Base-by-base conservation (phyloP, 2,329 filamentous ascomycete genomes). In the Akanthomyces uredinophilus region DNA sequence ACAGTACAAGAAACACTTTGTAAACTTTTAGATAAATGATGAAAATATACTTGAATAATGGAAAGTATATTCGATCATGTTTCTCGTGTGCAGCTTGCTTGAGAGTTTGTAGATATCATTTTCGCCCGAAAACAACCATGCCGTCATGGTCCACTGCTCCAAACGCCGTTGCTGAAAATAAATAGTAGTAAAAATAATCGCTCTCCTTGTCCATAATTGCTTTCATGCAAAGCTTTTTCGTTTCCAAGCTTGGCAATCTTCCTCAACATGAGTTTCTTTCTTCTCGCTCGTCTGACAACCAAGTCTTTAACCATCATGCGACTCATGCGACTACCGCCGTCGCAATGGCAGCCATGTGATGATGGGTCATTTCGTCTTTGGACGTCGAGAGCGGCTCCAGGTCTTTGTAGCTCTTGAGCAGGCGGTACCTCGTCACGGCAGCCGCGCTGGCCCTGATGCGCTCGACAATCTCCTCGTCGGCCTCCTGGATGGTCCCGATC, bases 391-490 rank as follows among this genome's bases (percentile, higher is more conserved):
- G 54, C 3, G 51, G 57, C 20, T 60, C 57, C 24, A 63, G 20
- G 22, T 63, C 62, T 29, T 50, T 56, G 20, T 60, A 60, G 8
- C 20, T 35, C 24, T 56, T 44, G 3, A 51, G 10, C 16, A 63
- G 50, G 35, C 24, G 44, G 1, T 63, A 16, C n/a, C 43, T 50
- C 54, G 44, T 49, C 13, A 52, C 37, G 18, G 50, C n/a, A 4
- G 56, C 39, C 20, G 35, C 32, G 4, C 32, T 29, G 24, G 35
- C 66, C 29, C 65, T 63, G 37, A 76, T 64, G 11, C 68, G 58
- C 4, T 59, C 53, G 10, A 64, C 60, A 27, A 74, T 32, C 39
- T 68, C 66, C 4, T 54, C 67, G 58, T 76, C 73, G 18, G 66
- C 64, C 11, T 70, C 66, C 41, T 65, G 49, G 22, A 76, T 69